Evolutionary conservation across 768 basidiomycete species (phyloP).

Genomic region (Mrakia frigida): DNA sequence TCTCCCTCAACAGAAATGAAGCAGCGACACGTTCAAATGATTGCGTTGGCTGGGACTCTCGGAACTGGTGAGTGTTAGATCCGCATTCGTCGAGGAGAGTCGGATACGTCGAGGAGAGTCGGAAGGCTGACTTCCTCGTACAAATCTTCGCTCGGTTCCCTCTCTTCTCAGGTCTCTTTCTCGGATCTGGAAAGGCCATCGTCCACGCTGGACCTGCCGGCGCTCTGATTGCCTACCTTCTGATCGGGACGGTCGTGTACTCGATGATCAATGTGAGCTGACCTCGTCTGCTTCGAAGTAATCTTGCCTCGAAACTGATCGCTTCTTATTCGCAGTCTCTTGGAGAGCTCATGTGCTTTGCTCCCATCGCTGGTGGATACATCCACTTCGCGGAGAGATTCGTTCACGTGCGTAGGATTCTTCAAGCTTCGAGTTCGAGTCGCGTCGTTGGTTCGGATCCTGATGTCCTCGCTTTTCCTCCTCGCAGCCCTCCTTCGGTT

Average conservation of each 20-base stretch:
- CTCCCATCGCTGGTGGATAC: constrained; percentile 60
- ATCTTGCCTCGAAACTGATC: no score
- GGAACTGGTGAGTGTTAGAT: constrained; percentile 42
- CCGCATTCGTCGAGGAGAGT: no score
- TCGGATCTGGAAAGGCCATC: constrained; percentile 63
- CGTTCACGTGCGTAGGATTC: no score
- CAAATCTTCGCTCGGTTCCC: no score
- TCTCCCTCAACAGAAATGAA: background rate
- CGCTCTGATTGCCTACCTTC: constrained; percentile 54
- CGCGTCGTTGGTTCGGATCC: no score
- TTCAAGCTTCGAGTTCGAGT: no score
- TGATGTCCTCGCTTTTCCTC: no score
- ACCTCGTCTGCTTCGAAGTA: no score
- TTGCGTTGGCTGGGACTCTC: constrained; percentile 50
- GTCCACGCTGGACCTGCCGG: constrained; percentile 61
- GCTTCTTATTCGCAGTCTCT: constrained; percentile 44
- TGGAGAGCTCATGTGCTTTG: constrained; percentile 68
- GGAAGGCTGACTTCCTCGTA: no score
- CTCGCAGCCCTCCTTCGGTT: constrained; percentile 44
- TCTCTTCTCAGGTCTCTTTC: constrained; percentile 55
- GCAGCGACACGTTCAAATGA: constrained; percentile 62
- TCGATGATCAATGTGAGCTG: constrained; percentile 37
- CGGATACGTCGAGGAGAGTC: no score
- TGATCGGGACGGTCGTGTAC: constrained; percentile 17
- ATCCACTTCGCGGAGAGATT: constrained; percentile 29